Base-by-base conservation (phyloP, 129 eudicot species). In the Pseudognaphalium luteoalbum region DNA sequence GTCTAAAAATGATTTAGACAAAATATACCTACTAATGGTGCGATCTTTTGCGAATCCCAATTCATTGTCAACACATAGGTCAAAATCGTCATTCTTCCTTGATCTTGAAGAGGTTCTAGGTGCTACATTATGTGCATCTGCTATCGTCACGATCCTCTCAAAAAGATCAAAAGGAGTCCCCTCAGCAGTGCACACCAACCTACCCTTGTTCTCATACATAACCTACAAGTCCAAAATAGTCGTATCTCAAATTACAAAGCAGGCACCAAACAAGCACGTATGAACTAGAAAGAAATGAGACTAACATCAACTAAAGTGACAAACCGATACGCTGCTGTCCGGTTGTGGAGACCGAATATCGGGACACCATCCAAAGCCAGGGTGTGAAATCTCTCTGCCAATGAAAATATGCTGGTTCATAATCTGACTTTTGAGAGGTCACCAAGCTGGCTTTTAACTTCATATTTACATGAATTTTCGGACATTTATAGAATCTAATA, bases 271-370 rank as follows among this genome's bases (percentile, higher is more conserved):
- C 33, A 70, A 42, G 4, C 3, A 15, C 35, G 11, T 58, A 64
- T 0, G n/a, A 62, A 41, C 64, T 16, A 10, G 29, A 21, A 72
- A 78, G 75, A 78, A 68, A 82, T 1, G 72, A 78, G 71, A 90
- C 96, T 91, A 83, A 93, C 98, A 81, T 93, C 98, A 80, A 93
- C 95, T 71, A 93, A 83, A 62, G 96, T 93, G 87, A 93, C 96
- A 60, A 93, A 93, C 79, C 96, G 96, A 76, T 90, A 88, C 6
- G 98, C 98, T 71, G 98, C 96, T 34, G 98, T 83, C 84, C 90
- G 82, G 63, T 93, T 93, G 78, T 85, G 93, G 52, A 90, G 89
- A 78, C 98, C 95, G 22, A 93, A 88, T 71, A 88, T 82, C 16
- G 98, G 98, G 33, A 90, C 86, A 22, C 92, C 96, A 32, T 93